Percentiles rank a stretch among this genome's conserved stretches.
phyloP scores from a whole-genome alignment of 2,329 filamentous ascomycete species.

The Xylariaceae sp. region DNA sequence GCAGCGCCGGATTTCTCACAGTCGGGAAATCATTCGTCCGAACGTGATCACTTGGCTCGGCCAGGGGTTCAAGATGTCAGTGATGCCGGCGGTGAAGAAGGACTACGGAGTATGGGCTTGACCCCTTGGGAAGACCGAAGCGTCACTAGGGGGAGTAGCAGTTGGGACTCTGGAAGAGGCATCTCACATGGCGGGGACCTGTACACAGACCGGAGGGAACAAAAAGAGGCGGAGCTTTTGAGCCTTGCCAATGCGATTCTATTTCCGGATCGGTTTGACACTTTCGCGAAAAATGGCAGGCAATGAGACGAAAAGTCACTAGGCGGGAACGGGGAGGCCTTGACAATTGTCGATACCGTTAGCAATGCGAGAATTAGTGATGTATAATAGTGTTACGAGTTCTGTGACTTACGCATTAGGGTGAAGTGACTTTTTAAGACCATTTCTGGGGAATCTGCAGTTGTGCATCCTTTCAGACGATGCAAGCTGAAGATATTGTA shows the following conservation, averaged over 20 bases:
- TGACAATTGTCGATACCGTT: no score
- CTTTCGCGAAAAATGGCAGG: no score
- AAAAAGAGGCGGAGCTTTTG: slow-evolving; percentile 20
- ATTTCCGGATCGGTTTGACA: slow-evolving; percentile 23
- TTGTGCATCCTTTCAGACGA: no score
- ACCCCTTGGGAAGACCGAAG: slow-evolving; percentile 31
- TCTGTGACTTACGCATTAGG: no score
- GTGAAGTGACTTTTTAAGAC: no score
- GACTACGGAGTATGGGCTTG: slow-evolving; percentile 45
- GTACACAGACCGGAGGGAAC: neutral
- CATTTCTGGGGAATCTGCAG: no score
- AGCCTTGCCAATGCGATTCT: slow-evolving; percentile 28
- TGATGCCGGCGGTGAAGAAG: slow-evolving; percentile 34
- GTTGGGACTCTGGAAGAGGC: neutral
- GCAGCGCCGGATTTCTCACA: slow-evolving; percentile 62
- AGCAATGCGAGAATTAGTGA: no score
- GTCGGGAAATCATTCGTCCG: slow-evolving; percentile 33
- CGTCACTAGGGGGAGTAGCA: neutral
- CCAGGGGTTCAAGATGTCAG: slow-evolving; percentile 41
- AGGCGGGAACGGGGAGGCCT: no score
- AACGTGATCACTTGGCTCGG: slow-evolving; percentile 52
- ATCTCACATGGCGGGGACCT: neutral
- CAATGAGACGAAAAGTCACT: no score
- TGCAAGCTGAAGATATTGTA: no score
- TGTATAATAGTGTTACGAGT: no score